Evolutionary conservation across 306 rosid genomes (phyloP).

Genomic region (Ochetophila trinervis): DNA sequence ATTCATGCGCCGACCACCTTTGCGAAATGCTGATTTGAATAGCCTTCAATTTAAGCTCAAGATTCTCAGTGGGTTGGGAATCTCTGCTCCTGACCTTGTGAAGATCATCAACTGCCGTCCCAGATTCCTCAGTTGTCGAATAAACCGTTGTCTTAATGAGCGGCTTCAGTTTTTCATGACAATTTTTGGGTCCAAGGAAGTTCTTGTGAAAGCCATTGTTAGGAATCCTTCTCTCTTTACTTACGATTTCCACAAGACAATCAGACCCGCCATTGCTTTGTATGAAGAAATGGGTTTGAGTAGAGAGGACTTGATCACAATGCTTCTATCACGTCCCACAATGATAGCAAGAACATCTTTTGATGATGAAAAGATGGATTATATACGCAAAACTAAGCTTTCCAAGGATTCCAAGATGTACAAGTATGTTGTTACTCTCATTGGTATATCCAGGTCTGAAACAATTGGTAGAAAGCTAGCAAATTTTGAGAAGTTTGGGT

Average conservation of each 20-base stretch:
- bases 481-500: constrained; percentile 56
- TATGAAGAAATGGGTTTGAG: constrained; percentile 59
- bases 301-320: constrained; percentile 48
- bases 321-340: constrained; percentile 61
- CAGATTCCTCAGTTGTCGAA: constrained; percentile 39
- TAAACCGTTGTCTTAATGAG: constrained; percentile 41
- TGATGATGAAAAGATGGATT: constrained; percentile 62
- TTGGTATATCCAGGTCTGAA: constrained; percentile 64
- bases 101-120: constrained; percentile 63
- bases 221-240: constrained; percentile 67
- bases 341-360: constrained; percentile 61
- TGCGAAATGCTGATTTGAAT: constrained; percentile 35
- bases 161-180: constrained; percentile 45
- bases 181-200: constrained; percentile 58
- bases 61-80: constrained; percentile 48
- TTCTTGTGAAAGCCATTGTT: constrained; percentile 55
- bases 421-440: constrained; percentile 64
- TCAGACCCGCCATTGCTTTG: constrained; percentile 38
- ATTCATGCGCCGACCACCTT: constrained; percentile 35
- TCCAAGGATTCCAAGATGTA: constrained; percentile 52
- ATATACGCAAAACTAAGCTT: constrained; percentile 44
- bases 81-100: constrained; percentile 49
- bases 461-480: constrained; percentile 58
- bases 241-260: constrained; percentile 28
- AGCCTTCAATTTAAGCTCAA: constrained; percentile 45